Evolutionary conservation across 1,284 basidiomycete genomes (phyloP), one percentile per base, ranked within the genome.

Genomic region (Boletus mariae): DNA sequence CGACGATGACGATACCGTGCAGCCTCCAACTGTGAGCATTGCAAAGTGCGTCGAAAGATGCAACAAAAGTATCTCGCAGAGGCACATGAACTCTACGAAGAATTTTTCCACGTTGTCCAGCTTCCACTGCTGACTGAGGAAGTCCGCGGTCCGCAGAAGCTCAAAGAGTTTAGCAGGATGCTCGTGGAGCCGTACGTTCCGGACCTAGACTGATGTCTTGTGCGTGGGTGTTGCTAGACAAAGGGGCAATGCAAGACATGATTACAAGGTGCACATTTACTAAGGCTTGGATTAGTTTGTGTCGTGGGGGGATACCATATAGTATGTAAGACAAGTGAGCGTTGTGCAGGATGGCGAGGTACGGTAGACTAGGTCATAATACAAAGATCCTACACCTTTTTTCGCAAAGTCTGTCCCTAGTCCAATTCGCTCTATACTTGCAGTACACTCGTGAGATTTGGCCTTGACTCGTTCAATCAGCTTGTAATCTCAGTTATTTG

Each of bases 111-210:
- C 70, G 95, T 98, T 63, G 74, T 97, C 43, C 85, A 89, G 69
- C 83, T 99, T 53, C 96, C 96, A 3, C 76, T 99, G 35, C 81
- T 98, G 54, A 98, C 95, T 5, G 94, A 98, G 70, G 97, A 99
- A 74, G 94, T 99, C 4, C 82, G 97, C 61, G 96, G 96, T 3
- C 90, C 93, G 0, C 90, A 94, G 69, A 96, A 92, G 77, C 82
- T 99, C 59, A 86, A 87, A 67, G 84, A 90, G 69, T 97, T 95
- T 67, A 92, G 90, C 71, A 83, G 86, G 72, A 90, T 93, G 88
- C 78, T 92, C 31, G 82, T 92, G 38, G 76, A 82, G 64, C 87
- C 90, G 5, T 83, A 80, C 61, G 49, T 49, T 20, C 61, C 68
- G n/a, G 26, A 58, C 5, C 35, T 65, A 11, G 65, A 65, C 28